Evolutionary conservation across 768 basidiomycete genomes (phyloP), one percentile per base, ranked within the genome.

Genomic region (Pleurotus cornucopiae): DNA sequence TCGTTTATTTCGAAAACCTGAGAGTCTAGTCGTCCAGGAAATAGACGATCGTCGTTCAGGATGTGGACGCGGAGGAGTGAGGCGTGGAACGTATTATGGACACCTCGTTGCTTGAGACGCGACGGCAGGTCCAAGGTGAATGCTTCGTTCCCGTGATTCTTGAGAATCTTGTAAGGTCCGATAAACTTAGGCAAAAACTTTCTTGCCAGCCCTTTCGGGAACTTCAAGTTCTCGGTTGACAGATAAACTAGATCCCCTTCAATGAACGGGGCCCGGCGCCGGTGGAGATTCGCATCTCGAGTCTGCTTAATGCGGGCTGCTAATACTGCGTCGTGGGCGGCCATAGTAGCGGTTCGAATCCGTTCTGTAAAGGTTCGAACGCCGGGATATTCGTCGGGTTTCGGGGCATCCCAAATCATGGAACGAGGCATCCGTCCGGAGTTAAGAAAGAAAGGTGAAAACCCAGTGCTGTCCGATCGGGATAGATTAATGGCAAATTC

Each of bases 401-500:
- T 39, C 2, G 58, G 34, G 12, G 40, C 12, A 20, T 64, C 39
- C 51, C 63, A 61, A 6, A 66, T 61, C 38, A 70, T 55, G 6
- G 65, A 6, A 0, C 61, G 54, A 3, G 69, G 69, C 2, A 63
- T 60, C 4, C 61, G 48, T 1, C 69, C 62, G 6, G 58, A 26
- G 41, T 63, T 61, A 12, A 63, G 62, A 20, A 66, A 67, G 61
- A 76, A 77, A 1, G 73, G 75, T 0, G 71, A 41, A 55, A 62
- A 73, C 1, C 73, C 70, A 2, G 73, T 76, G 1, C 63, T 63
- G 6, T 70, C 68, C 0, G 71, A 71, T 0, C 66, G 47, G 0
- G 74, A 68, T 0, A 49, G 55, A 51, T 76, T 76, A 16, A 76
- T 64, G 0, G 74, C 56, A 62, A 75, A 75, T 59, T 75, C 71